These are phyloP conservation scores for Saccharomycopsis microspora DNA, from an alignment of 805 yeast species.

Conservation along the genomic window DNA sequence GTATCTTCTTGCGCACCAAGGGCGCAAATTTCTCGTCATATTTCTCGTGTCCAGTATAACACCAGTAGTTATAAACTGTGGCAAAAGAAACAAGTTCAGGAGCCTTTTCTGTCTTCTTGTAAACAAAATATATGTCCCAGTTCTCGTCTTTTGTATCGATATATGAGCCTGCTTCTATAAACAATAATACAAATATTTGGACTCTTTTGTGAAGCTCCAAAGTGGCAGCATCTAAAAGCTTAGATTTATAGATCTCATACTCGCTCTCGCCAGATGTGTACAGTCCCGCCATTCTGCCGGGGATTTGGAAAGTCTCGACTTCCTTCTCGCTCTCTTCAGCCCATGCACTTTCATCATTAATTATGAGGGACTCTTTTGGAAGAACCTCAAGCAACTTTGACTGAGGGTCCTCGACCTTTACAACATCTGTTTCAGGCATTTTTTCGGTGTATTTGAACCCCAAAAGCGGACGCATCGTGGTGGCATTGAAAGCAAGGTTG, in stretches of 20 bases:
- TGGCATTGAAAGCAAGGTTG: slow-evolving; percentile 59
- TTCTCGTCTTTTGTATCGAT: slow-evolving; percentile 64
- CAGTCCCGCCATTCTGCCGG: slow-evolving; percentile 24
- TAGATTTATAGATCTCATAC: slow-evolving; percentile 40
- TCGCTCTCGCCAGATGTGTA: slow-evolving; percentile 25
- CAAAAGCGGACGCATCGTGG: slow-evolving; percentile 63
- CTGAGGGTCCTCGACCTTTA: slow-evolving; percentile 49
- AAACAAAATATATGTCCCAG: slow-evolving; percentile 69
- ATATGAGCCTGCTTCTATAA: slow-evolving; percentile 89
- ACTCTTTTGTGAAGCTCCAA: slow-evolving; percentile 51
- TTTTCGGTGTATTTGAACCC: slow-evolving; percentile 45
- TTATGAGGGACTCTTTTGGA: slow-evolving; percentile 44
- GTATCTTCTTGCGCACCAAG: slow-evolving; percentile 56
- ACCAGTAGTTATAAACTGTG: slow-evolving; percentile 79
- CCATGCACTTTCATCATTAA: slow-evolving; percentile 63
- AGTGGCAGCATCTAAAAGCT: slow-evolving; percentile 26
- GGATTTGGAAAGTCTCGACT: slow-evolving; percentile 28
- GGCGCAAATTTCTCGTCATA: slow-evolving; percentile 29
- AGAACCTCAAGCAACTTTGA: slow-evolving; percentile 42
- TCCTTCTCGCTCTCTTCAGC: slow-evolving; percentile 41
- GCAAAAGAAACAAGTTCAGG: slow-evolving; percentile 61
- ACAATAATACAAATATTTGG: slow-evolving; percentile 70
- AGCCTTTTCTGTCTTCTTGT: slow-evolving; percentile 22
- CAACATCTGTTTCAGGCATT: slow-evolving; percentile 30
- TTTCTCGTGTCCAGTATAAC: slow-evolving; percentile 41